Conservation (phyloP, 1,139 yeast genomes). For the Kazachstania sp. region DNA sequence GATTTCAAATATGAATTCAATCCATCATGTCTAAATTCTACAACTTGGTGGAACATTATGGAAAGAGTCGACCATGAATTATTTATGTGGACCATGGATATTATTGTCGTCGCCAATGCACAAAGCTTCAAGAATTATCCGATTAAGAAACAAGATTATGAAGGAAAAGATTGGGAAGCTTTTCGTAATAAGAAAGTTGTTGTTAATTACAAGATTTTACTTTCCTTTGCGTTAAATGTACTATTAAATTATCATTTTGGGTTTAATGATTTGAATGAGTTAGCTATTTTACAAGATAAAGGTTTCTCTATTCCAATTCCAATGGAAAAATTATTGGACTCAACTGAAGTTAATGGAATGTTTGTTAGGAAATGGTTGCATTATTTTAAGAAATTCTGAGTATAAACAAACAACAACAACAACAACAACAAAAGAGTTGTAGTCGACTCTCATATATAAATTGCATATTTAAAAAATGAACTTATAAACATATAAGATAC, state of each 20-base stretch:
- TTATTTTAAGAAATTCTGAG: conserved; percentile 27
- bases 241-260: conserved; percentile 44
- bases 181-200: conserved; percentile 24
- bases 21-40: conserved; percentile 22
- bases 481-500: background rate
- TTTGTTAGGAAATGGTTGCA: conserved; percentile 30
- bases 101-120: conserved; percentile 24
- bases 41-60: conserved; percentile 29
- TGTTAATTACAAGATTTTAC: conserved; percentile 34
- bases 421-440: background rate
- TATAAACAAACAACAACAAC: background rate
- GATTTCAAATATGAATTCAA: conserved; percentile 28
- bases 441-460: background rate
- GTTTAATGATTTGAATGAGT: conserved; percentile 35
- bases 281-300: conserved; percentile 21
- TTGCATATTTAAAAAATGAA: background rate
- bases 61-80: conserved; percentile 26
- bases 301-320: conserved; percentile 23
- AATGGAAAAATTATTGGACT: conserved; percentile 19
- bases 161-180: conserved; percentile 23
- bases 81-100: conserved; percentile 31
- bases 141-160: conserved; percentile 12
- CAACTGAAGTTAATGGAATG: conserved; percentile 15
- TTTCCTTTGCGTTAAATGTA: conserved; percentile 34
- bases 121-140: conserved; percentile 22